Evolutionary conservation across 192 early-diverging fungal genomes (phyloP).

Genomic region (Entophlyctis helioformis): DNA sequence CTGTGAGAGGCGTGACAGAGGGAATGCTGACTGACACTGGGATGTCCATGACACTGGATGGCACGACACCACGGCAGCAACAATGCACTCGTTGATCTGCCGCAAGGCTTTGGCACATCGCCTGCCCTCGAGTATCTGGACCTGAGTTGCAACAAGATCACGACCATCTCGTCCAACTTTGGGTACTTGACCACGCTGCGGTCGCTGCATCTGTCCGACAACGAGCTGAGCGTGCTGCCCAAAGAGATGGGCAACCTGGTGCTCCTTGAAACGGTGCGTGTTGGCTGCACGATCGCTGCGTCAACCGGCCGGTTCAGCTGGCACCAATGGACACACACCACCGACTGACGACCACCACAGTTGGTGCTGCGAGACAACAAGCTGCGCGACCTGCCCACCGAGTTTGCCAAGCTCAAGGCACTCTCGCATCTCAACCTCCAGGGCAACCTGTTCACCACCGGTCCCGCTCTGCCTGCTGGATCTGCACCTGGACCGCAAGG

Average conservation of each 20-base stretch:
- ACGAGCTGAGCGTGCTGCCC: conserved; percentile 19
- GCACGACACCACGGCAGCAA: too few species aligned
- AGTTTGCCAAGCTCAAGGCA: conserved; percentile 3
- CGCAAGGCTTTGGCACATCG: conserved; percentile 23
- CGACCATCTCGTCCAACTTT: conserved; percentile 24
- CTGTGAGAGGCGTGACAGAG: too few species aligned
- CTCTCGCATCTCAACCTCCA: too few species aligned
- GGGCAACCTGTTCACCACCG: too few species aligned
- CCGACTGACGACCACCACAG: conserved; percentile 7
- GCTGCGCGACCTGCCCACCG: conserved; percentile 15
- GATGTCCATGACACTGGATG: too few species aligned
- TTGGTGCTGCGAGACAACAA: conserved; percentile 22
- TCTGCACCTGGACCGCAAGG: too few species aligned
- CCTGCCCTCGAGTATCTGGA: conserved; percentile 24
- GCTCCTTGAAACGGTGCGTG: conserved; percentile 15
- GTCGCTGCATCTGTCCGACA: conserved; percentile 23
- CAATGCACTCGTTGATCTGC: conserved; percentile 22
- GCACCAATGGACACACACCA: not conserved
- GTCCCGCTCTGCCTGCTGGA: too few species aligned
- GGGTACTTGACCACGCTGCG: conserved; percentile 23
- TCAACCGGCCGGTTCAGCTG: not conserved
- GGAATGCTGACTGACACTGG: too few species aligned
- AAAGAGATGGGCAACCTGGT: conserved; percentile 25
- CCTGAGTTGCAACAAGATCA: conserved; percentile 20
- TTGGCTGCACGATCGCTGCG: not conserved